phyloP scores from a whole-genome alignment of 768 basidiomycete species.

The Lactarius hengduanensis region DNA sequence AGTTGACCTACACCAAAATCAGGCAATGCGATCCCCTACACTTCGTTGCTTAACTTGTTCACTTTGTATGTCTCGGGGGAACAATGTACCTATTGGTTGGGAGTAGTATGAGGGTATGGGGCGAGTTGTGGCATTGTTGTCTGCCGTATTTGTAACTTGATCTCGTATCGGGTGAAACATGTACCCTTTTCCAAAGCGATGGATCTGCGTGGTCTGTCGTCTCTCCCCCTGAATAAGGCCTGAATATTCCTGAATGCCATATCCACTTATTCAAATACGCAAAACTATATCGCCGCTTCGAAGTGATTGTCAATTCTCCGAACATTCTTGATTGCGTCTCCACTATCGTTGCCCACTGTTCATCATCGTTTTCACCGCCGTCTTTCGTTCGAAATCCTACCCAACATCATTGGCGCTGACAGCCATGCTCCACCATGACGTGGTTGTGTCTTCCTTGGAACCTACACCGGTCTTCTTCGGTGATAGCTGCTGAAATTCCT shows the following conservation, averaged over 20 bases:
- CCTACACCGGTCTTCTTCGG: constrained; percentile 17
- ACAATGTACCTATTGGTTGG: neutral
- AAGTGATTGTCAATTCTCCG: too few species aligned
- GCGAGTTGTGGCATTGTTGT: neutral
- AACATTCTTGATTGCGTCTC: too few species aligned
- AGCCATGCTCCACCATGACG: too few species aligned
- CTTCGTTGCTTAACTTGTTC: neutral
- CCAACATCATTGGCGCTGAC: too few species aligned
- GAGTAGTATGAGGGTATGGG: neutral
- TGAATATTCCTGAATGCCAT: too few species aligned
- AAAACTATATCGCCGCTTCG: too few species aligned
- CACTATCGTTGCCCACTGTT: too few species aligned
- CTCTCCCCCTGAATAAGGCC: too few species aligned
- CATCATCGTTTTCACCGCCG: too few species aligned
- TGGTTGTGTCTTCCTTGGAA: too few species aligned
- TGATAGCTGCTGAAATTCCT: constrained; percentile 26
- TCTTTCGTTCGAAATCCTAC: too few species aligned
- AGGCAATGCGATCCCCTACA: neutral
- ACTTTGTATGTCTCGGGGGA: neutral
- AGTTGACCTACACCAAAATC: neutral
- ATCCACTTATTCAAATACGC: too few species aligned
- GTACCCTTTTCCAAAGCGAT: neutral
- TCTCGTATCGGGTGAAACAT: neutral
- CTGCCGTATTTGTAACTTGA: neutral
- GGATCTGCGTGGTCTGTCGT: neutral